Evolutionary conservation across 352 stramenopile species (phyloP).

Genomic region (Phytophthora constricta): DNA sequence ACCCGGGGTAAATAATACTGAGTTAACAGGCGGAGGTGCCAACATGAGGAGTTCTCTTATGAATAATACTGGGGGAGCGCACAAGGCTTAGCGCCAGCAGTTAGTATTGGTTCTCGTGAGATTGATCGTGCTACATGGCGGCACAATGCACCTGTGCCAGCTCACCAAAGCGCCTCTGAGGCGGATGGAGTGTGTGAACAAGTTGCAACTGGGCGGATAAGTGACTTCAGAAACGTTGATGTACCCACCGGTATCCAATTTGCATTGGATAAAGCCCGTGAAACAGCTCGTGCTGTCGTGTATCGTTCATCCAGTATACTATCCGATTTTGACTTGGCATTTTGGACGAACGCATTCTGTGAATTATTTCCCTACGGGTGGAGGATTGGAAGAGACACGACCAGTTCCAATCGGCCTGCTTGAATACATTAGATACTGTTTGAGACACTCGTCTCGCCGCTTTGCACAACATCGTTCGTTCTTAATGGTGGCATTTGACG

Average conservation of each 20-base stretch:
- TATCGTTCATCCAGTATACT: constrained; percentile 20
- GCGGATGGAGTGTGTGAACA: background rate
- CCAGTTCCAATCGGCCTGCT: background rate
- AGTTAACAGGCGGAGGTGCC: too few relatives aligned
- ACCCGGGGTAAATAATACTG: too few relatives aligned
- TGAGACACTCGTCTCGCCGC: background rate
- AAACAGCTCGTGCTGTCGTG: background rate
- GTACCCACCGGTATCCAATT: background rate
- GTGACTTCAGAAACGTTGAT: background rate
- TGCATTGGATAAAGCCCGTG: background rate
- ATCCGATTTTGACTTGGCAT: constrained; percentile 21
- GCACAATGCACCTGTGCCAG: background rate
- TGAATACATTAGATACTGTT: background rate
- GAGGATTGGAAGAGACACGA: background rate
- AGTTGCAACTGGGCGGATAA: background rate
- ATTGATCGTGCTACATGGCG: background rate
- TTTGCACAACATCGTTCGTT: too few relatives aligned
- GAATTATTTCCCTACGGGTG: constrained; percentile 28
- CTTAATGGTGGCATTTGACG: background rate
- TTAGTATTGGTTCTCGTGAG: background rate
- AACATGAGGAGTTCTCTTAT: too few relatives aligned
- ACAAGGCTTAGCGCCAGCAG: background rate
- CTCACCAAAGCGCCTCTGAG: background rate
- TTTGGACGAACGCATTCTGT: constrained; percentile 20
- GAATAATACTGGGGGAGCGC: too few relatives aligned